Base-by-base conservation (phyloP, 805 yeast genomes). In the Priceomyces melissophilus region DNA sequence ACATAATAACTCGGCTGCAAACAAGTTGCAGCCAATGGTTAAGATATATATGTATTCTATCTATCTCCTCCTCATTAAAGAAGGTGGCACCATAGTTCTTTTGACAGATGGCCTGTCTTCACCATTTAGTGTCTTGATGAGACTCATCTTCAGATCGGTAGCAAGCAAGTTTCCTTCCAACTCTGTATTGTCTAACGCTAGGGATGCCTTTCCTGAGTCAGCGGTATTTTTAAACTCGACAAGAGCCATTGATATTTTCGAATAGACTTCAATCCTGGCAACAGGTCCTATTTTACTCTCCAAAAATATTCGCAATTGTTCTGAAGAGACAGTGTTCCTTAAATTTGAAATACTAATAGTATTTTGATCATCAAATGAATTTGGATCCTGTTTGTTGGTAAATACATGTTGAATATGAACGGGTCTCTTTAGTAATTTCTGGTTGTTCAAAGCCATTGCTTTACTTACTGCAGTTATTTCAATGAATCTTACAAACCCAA, bases 401-500 rank as follows among this genome's bases (percentile, higher is more conserved):
- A 47, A 46, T 10, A 31, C 35, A 7, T 27, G 31, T 69, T 61
- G 40, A 0, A 82, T 83, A 10, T 62, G 62, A 2, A 86, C 62
- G 0, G 50, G 57, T 32, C 85, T 58, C 0, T 74, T 81, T 30
- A 67, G 68, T 1, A 83, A 45, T 3, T 60, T 57, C 0, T 61
- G 48, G 7, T 69, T 65, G 46, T 80, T 67, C 35, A 71, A 53
- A 10, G 47, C 31, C 1, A 81, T 46, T 0, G 87, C 80, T 3
- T 55, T 54, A 0, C 60, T 52, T 0, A 88, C 85, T 2, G 69
- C 72, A 1, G 65, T 69, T 7, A 58, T 54, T 0, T 60, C 58
- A 2, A 52, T 42, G 49, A 78, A 84, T 0, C 76, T 65, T 0
- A 86, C 61, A 53, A 86, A 84, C 0, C 83, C 95, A 56, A 73